Percentiles rank a stretch among this genome's conserved stretches.
Conservation (phyloP, 1,139 yeast species). For the Taphrina deformans region DNA sequence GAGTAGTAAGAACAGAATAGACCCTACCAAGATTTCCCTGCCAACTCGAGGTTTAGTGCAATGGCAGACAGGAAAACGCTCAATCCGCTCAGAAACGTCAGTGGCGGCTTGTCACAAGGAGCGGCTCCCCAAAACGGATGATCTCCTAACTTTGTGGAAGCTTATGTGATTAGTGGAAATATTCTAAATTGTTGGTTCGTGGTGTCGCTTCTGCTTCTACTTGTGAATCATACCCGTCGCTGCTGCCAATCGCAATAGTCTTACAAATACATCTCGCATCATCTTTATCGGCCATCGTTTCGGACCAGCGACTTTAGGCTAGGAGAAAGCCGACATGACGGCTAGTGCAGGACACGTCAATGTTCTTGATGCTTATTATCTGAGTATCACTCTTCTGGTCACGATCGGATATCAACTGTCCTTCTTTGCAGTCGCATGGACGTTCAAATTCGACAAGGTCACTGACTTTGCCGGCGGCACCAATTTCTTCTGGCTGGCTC, state of each 20-base stretch:
- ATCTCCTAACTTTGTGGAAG: not conserved
- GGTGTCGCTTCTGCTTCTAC: too few species aligned
- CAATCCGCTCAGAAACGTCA: too few species aligned
- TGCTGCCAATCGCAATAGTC: too few species aligned
- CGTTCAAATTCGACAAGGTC: conserved; percentile 31
- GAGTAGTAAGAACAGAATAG: not conserved
- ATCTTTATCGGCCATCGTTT: too few species aligned
- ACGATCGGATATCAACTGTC: conserved; percentile 28
- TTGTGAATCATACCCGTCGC: too few species aligned
- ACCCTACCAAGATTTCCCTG: too few species aligned
- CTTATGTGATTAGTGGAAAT: not conserved
- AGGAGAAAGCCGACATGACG: not conserved
- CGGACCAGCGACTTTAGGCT: too few species aligned
- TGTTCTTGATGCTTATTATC: conserved; percentile 28
- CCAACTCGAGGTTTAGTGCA: not conserved
- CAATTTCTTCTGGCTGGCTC: conserved; percentile 26
- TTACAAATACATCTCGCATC: too few species aligned
- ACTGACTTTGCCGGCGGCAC: conserved; percentile 33
- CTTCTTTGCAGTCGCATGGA: conserved; percentile 33
- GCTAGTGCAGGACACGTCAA: conserved; percentile 16
- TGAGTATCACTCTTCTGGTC: conserved; percentile 23
- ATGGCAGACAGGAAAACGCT: not conserved
- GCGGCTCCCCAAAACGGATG: not conserved
- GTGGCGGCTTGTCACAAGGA: not conserved
- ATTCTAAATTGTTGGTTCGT: too few species aligned